Evolutionary conservation across 441 rosid genomes (phyloP), one percentile per base, ranked within the genome.

Genomic region (Aleurites moluccanus): DNA sequence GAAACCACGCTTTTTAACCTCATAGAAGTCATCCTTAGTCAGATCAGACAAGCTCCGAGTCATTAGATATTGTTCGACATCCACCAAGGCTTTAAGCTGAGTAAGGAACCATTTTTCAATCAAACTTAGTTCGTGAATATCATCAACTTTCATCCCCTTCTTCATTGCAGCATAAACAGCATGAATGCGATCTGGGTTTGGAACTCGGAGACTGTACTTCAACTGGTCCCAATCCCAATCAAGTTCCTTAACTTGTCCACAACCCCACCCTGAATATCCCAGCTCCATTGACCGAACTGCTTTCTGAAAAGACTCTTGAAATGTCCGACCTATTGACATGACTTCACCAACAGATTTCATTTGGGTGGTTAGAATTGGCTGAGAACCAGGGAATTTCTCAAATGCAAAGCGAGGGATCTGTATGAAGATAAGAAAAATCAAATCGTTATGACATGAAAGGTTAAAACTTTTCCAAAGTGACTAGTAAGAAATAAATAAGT

Each of bases 271-370:
- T 0, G 87, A 78, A 84, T 88, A 89, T 30, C 98, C 98, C 59
- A 83, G 77, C 84, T 95, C 99, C 74, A 93, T 77, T 38, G 98
- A 93, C 47, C 97, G 81, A 79, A 93, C 81, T 64, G 93, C 99
- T 82, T 95, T 95, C 80, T 93, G 97, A 80, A 95, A 92, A 21
- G 99, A 95, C 86, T 95, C 99, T 80, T 93, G 99, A 80, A 93
- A 95, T 59, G 97, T 93, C 27, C 97, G 91, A 60, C 98, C 98
- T 20, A 96, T 77, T 50, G 98, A 92, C 99, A 93, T 96, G 78
- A 91, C 80, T 75, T 96, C 99, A 47, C 98, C 99, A 73, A 96
- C 99, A 73, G 97, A 96, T 81, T 93, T 92, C 99, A 96, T 96
- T 83, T 93, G 98, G 69, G 99, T 96, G 18, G 98, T 93, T 77